These are phyloP conservation scores for Leishmania mexicana DNA, from an alignment of 208 protist species.

Conservation along the genomic window DNA sequence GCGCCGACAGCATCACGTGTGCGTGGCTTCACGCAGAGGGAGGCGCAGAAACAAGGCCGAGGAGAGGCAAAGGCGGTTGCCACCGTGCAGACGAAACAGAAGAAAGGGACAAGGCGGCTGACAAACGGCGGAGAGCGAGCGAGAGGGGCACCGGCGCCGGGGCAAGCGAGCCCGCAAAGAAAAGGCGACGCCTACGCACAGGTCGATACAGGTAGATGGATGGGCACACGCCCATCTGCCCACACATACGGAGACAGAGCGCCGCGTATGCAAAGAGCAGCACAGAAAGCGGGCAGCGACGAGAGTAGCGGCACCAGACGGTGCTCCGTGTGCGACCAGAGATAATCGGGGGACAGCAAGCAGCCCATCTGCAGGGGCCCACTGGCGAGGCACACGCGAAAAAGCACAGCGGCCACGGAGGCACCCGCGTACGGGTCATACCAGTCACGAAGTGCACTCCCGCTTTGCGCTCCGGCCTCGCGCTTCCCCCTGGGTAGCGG, in stretches of 20 bases:
- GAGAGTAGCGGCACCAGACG: not conserved
- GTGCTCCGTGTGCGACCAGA: not conserved
- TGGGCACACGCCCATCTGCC: too few species aligned
- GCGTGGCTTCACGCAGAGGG: not conserved
- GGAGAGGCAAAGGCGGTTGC: not conserved
- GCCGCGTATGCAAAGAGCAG: too few species aligned
- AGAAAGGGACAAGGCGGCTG: not conserved
- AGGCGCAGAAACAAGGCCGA: not conserved
- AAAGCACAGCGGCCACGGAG: not conserved
- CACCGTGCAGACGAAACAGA: not conserved
- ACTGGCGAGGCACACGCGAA: not conserved
- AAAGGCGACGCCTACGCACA: too few species aligned
- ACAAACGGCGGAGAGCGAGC: not conserved
- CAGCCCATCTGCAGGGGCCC: not conserved
- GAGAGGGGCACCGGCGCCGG: not conserved
- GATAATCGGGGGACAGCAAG: not conserved
- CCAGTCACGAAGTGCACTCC: not conserved
- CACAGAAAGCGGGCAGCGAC: constrained; percentile 7
- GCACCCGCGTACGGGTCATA: not conserved
- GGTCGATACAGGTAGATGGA: too few species aligned
- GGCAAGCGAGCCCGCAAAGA: not conserved
- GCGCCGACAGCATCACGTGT: too few species aligned
- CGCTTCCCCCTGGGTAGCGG: not conserved
- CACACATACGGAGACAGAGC: not conserved
- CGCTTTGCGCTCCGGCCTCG: not conserved